Conservation (phyloP, 805 yeast species). For the Kazachstania kunashirensis region DNA sequence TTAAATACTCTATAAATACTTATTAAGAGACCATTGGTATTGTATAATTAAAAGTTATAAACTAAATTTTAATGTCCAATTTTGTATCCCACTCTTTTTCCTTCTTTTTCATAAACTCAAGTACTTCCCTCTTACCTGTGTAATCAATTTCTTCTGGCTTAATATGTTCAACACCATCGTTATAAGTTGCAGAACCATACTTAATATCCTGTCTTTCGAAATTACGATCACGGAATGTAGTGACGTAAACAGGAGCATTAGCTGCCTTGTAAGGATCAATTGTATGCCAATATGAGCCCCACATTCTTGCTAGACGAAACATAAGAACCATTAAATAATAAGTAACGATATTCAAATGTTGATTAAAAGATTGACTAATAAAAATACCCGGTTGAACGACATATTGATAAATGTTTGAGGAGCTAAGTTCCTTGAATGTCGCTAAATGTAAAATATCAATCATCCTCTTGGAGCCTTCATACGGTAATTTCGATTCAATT, state of each 20-base stretch:
- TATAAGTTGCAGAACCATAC: conserved; percentile 64
- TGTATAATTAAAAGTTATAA: too few relatives aligned
- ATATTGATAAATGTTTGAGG: conserved; percentile 57
- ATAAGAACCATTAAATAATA: conserved; percentile 76
- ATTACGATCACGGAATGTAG: conserved; percentile 36
- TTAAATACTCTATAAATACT: too few relatives aligned
- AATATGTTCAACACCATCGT: conserved; percentile 56
- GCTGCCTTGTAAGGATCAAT: conserved; percentile 86
- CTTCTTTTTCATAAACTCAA: conserved; percentile 46
- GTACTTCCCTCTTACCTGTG: conserved; percentile 56
- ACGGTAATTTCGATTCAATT: conserved; percentile 52
- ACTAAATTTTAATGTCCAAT: too few relatives aligned
- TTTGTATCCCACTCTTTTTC: conserved; percentile 62
- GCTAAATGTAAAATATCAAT: conserved; percentile 77
- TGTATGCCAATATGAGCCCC: conserved; percentile 84
- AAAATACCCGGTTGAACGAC: conserved; percentile 94
- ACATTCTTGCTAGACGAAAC: conserved; percentile 69
- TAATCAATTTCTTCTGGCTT: conserved; percentile 45
- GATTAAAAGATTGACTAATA: conserved; percentile 67
- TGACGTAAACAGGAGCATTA: conserved; percentile 67
- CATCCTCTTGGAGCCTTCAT: conserved; percentile 85
- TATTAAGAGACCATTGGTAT: too few relatives aligned
- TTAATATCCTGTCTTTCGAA: conserved; percentile 41
- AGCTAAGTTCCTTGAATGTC: conserved; percentile 43
- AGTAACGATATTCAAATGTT: conserved; percentile 65